Evolutionary conservation across 2,329 filamentous ascomycete species (phyloP).

Genomic region (Fusarium siculi): DNA sequence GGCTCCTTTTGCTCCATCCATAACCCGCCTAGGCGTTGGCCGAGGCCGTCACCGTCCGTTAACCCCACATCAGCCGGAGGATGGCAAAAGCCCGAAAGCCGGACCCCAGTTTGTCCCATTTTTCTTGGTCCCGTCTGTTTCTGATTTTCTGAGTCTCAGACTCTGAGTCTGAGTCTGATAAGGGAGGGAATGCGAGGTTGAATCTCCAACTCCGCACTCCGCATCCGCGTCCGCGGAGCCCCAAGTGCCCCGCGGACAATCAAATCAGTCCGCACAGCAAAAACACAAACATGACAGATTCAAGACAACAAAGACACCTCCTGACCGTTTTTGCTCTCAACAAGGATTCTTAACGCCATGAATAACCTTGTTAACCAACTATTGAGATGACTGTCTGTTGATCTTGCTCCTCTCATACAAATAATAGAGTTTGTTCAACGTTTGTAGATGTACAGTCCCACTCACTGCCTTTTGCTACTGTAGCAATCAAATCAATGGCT

Average conservation of each 20-base stretch:
- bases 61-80: slow-evolving; percentile 36
- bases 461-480: not conserved
- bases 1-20: not conserved
- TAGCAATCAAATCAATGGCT: not conserved
- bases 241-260: slow-evolving; percentile 18
- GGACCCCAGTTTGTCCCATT: too few relatives aligned
- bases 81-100: slow-evolving; percentile 46
- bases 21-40: slow-evolving; percentile 3
- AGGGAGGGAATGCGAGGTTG: not conserved
- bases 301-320: not conserved
- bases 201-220: slow-evolving; percentile 34
- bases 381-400: not conserved
- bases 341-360: slow-evolving; percentile 1
- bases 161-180: not conserved
- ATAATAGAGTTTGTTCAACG: not conserved
- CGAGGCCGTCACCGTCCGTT: slow-evolving; percentile 8
- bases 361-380: not conserved
- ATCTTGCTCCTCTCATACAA: not conserved
- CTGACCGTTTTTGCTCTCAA: not conserved
- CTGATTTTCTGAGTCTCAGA: not conserved
- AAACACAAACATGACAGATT: not conserved
- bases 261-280: not conserved
- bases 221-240: slow-evolving; percentile 27
- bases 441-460: not conserved
- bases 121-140: not conserved